Base-by-base conservation (phyloP, 805 yeast species). In the Wickerhamomyces kurtzmanii region DNA sequence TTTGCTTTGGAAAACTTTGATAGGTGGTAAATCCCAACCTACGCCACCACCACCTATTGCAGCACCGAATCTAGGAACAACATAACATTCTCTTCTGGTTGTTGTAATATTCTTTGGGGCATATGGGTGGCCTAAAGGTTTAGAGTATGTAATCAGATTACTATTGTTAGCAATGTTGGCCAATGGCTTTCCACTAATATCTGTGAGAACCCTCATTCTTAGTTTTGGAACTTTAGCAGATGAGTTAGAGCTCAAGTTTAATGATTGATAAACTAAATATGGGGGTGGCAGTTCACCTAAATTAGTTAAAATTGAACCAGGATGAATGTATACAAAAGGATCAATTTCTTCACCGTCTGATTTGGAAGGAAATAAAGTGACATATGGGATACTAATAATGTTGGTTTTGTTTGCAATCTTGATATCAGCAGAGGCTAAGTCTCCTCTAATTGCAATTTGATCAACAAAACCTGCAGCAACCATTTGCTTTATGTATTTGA, bases 391-490 rank as follows among this genome's bases (percentile, higher is more conserved):
- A 31, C 62, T 69, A 30, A 62, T 67, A 22, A 78, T 63, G 23
- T 57, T 61, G 5, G 78, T 59, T 28, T 67, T 75, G 35, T 78
- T 79, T 2, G 78, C 59, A 4, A 78, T 53, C 26, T 54, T 60
- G 6, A 73, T 62, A 12, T 81, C 94, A 2, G 75, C 60, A 12
- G 82, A 74, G 6, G 75, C 55, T 18, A 74, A 40, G 45, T 87
- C 96, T 2, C 84, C 87, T 36, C 97, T 65, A 11, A 84, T 69
- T 2, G 94, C 94, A 14, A 89, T 68, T 47, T 83, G 94, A 51
- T 91, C 99, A 22, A 91, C 65, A 43, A 82, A 91, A 0, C 97
- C 98, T 0, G 96, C 78, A 5, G 95, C 71, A 4, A 89, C 63
- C 75, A 91, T 87, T 54, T 91, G 99, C 45, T 85, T 87, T 36